These are phyloP conservation scores for Exophiala sp. DNA, from an alignment of 2,329 filamentous ascomycete species.

Conservation along the genomic window DNA sequence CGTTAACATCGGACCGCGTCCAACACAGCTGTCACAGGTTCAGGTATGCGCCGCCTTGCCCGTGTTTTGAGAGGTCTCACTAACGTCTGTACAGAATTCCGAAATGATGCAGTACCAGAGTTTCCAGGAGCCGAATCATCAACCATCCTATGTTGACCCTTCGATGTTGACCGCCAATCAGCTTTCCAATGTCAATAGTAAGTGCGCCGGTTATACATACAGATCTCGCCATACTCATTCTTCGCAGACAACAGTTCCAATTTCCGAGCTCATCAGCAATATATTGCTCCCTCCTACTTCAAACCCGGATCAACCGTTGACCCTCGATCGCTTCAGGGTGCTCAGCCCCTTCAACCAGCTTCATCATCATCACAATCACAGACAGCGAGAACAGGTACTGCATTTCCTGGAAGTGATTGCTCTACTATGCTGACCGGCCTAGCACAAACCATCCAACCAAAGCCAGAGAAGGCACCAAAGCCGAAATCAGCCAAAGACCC, in stretches of 20 bases:
- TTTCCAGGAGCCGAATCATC: conserved; percentile 19
- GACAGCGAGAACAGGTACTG: conserved; percentile 6
- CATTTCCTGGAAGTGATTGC: not conserved
- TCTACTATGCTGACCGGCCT: conserved; percentile 2
- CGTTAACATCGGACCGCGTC: conserved; percentile 28
- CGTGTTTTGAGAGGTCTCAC: not conserved
- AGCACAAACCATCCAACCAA: conserved; percentile 11
- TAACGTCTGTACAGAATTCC: conserved; percentile 10
- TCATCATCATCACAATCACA: conserved; percentile 1
- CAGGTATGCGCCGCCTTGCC: conserved; percentile 12
- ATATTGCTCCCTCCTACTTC: conserved; percentile 11
- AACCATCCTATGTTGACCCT: conserved; percentile 22
- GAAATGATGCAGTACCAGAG: conserved; percentile 18
- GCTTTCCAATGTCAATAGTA: conserved; percentile 8
- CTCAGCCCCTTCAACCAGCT: conserved; percentile 16
- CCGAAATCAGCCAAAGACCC: conserved; percentile 6
- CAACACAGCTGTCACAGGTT: conserved; percentile 29
- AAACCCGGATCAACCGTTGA: conserved; percentile 20
- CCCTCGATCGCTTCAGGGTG: conserved; percentile 23
- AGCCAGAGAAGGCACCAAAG: conserved; percentile 20
- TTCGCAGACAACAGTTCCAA: conserved; percentile 7
- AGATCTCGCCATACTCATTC: conserved; percentile 1
- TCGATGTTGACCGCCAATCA: conserved; percentile 23
- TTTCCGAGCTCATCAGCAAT: conserved; percentile 18
- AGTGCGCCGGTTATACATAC: not conserved